Base-by-base conservation (phyloP, 1,284 basidiomycete genomes). In the Ustilago xerochloae region DNA sequence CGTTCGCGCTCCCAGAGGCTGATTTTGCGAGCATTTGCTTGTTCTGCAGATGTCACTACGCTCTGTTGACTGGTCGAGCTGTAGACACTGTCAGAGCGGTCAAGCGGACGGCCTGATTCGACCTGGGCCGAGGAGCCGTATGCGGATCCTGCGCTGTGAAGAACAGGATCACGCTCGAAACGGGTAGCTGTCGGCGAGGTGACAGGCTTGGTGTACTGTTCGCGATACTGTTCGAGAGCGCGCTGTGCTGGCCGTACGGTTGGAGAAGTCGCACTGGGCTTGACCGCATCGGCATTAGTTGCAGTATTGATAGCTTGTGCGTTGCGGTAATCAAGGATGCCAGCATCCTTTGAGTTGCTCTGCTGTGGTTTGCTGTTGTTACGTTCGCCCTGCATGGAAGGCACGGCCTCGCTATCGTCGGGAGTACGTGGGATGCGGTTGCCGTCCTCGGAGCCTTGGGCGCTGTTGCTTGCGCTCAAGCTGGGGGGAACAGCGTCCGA, bases 1-100 rank as follows among this genome's bases (percentile, higher is more conserved):
- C 74, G 63, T 48, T 79, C 75, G 32, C 68, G 61, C 33, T 79
- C 72, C 75, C 75, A 77, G 13, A 76, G 60, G 28, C 68, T 73
- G 36, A 64, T 45, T 41, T 69, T 66, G 43, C 71, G 63, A 6
- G 71, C 65, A 12, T 49, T 59, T 41, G 47, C 47, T 15, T 63
- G 41, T 2, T 63, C 61, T 4, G 35, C 35, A 18, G 29, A 18
- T 26, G n/a, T 10, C 5, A 24, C 8, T 41, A 38, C 45, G 10
- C 35, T 57, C 18, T 52, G 62, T 30, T 65, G 63, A 45, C 51
- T 45, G 20, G 28, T 28, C 5, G 52, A 33, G 45, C 53, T 47
- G 48, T 63, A 63, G 18, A 54, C 18, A 36, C 52, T 60, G 47
- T 63, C 66, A 3, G 60, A 58, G 13, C 59, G 54, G 13, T 33